Percentiles rank a stretch among this genome's conserved stretches.
Conservation (phyloP, 2,329 filamentous ascomycete species). For the Alternaria alternata region DNA sequence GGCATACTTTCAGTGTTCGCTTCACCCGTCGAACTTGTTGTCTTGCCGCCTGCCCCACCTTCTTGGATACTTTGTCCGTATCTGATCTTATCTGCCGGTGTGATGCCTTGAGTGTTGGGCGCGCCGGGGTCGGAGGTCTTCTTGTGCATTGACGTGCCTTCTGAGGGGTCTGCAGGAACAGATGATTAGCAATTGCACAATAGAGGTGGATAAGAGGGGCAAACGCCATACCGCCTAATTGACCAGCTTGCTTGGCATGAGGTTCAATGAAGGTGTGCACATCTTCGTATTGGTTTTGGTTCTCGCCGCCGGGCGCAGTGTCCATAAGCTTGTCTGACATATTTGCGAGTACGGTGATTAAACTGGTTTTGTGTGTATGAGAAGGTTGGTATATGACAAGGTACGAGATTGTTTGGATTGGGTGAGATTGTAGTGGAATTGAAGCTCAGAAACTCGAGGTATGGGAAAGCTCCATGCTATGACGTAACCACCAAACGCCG, state of each 20-base stretch:
- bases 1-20: constrained; percentile 51
- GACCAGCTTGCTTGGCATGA: constrained; percentile 63
- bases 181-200: neutral
- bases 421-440: constrained; percentile 5
- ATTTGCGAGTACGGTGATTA: neutral
- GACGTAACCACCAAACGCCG: constrained; percentile 17
- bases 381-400: neutral
- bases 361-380: neutral
- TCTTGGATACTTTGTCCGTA: constrained; percentile 66
- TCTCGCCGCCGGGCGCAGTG: constrained; percentile 66
- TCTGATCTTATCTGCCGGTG: constrained; percentile 59
- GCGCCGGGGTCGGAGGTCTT: constrained; percentile 45
- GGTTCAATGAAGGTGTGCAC: constrained; percentile 60
- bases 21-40: constrained; percentile 49
- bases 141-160: constrained; percentile 22
- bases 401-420: neutral
- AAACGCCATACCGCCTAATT: constrained; percentile 59
- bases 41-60: constrained; percentile 63
- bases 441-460: constrained; percentile 14
- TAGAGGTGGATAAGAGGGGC: neutral
- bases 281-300: constrained; percentile 67
- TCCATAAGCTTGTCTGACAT: constrained; percentile 67
- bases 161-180: constrained; percentile 2
- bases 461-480: constrained; percentile 16
- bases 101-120: constrained; percentile 53